Evolutionary conservation across 2,329 filamentous ascomycete species (phyloP).

Genomic region (Xylariaceae sp.): DNA sequence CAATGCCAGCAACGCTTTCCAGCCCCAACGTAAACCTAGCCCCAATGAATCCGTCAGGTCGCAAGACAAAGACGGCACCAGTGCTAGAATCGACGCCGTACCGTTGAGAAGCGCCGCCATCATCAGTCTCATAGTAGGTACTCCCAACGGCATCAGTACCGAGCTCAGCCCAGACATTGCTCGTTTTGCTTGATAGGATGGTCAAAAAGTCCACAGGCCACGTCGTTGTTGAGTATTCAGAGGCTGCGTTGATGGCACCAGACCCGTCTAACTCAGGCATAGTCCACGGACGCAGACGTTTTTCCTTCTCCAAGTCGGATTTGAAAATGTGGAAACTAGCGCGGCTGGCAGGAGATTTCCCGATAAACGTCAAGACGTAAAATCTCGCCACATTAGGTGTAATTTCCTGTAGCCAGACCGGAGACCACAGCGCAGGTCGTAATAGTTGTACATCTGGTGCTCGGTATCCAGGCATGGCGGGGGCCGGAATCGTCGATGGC

Average conservation of each 20-base stretch:
- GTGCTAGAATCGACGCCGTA: constrained; percentile 26
- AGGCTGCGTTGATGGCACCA: not conserved
- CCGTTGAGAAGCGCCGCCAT: constrained; percentile 21
- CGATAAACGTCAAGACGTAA: constrained; percentile 48
- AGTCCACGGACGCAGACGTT: not conserved
- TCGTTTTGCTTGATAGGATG: constrained; percentile 26
- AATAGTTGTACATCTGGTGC: constrained; percentile 53
- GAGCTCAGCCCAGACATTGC: constrained; percentile 30
- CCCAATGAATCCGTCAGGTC: constrained; percentile 39
- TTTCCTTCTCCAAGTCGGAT: constrained; percentile 8
- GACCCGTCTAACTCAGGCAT: constrained; percentile 4
- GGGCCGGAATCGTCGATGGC: not conserved
- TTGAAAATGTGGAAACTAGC: constrained; percentile 21
- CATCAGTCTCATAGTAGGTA: constrained; percentile 29
- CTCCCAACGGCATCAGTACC: constrained; percentile 24
- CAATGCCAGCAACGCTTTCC: too few relatives aligned
- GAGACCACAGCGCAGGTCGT: constrained; percentile 52
- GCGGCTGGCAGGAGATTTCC: constrained; percentile 3
- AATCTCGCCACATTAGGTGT: constrained; percentile 51
- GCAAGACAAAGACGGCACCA: constrained; percentile 32
- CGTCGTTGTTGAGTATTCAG: not conserved
- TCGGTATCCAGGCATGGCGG: constrained; percentile 47
- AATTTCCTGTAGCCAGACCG: constrained; percentile 50
- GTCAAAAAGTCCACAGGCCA: constrained; percentile 29
- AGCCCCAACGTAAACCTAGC: too few relatives aligned